These are phyloP conservation scores for Centaurea solstitialis DNA, from an alignment of 129 eudicot species.

Conservation along the genomic window DNA sequence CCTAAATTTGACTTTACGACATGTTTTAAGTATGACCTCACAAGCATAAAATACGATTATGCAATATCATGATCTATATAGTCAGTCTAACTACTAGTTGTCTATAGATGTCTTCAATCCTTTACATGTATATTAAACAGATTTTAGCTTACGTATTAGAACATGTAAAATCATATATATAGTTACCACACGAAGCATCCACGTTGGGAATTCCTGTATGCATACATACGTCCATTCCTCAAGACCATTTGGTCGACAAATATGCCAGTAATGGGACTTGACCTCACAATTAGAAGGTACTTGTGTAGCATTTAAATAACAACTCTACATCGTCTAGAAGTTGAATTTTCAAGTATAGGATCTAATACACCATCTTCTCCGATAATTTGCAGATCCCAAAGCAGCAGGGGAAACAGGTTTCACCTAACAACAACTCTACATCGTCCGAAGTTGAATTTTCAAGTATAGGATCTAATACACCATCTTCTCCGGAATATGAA, in stretches of 20 bases:
- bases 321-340: no score
- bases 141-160: neutral
- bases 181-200: neutral
- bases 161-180: neutral
- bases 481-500: slow-evolving; percentile 4
- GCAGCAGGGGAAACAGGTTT: neutral
- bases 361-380: neutral
- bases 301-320: no score
- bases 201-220: neutral
- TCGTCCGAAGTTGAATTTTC: neutral
- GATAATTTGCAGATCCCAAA: slow-evolving; percentile 24
- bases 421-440: slow-evolving; percentile 20
- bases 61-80: neutral
- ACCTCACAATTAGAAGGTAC: neutral
- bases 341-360: no score
- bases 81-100: no score
- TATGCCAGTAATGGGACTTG: neutral
- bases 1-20: neutral
- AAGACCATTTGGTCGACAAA: neutral
- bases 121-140: no score
- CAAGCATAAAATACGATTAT: neutral
- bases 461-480: slow-evolving; percentile 17
- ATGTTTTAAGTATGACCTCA: neutral
- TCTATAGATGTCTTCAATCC: neutral
- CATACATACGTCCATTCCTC: no score